Evolutionary conservation across 1,284 basidiomycete species (phyloP).

Genomic region (Gomphus sp.): DNA sequence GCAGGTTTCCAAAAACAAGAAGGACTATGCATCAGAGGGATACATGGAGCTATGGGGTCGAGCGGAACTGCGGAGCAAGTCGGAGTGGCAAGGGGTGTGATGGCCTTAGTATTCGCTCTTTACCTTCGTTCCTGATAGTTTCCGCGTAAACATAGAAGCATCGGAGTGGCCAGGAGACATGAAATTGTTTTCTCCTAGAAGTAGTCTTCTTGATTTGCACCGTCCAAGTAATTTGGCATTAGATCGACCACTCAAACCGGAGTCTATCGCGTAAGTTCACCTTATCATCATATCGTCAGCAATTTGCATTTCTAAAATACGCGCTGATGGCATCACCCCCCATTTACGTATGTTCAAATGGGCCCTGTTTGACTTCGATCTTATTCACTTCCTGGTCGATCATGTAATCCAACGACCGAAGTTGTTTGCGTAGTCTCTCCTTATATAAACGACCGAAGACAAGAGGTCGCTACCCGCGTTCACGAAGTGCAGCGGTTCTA

Average conservation of each 20-base stretch:
- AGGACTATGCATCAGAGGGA: no score
- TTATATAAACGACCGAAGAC: conserved; percentile 40
- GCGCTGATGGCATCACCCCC: no score
- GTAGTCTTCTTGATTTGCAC: background rate
- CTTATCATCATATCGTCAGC: background rate
- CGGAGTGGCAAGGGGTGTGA: no score
- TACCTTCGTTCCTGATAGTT: no score
- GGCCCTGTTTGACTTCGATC: no score
- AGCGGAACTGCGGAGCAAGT: no score
- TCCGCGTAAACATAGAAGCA: no score
- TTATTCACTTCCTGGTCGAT: no score
- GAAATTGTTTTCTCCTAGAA: background rate
- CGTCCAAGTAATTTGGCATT: background rate
- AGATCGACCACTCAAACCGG: background rate
- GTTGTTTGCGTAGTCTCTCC: conserved; percentile 52
- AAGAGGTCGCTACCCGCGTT: conserved; percentile 40
- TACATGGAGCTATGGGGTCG: no score
- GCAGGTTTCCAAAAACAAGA: no score
- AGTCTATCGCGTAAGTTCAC: background rate
- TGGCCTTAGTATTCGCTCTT: no score
- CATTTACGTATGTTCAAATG: no score
- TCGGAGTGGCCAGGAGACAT: background rate
- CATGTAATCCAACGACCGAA: conserved; percentile 22
- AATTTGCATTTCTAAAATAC: background rate
- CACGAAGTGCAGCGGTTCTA: conserved; percentile 59